Percentiles rank a stretch among this genome's conserved stretches.
Conservation (phyloP, 495 filamentous ascomycete species). For the Aspergillus affinis region DNA sequence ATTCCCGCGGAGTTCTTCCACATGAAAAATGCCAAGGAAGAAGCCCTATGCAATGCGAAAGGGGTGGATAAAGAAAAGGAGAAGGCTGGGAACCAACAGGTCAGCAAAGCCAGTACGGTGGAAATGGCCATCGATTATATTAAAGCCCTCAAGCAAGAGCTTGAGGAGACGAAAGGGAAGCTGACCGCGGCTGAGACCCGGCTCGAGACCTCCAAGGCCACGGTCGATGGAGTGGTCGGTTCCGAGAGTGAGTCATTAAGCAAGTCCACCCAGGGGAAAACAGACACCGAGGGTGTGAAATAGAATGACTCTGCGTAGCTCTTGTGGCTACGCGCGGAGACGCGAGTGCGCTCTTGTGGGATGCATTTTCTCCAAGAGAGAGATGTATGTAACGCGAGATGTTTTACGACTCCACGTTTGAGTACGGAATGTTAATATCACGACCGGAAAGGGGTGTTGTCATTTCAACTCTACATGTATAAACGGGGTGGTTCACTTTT, state of each 20-base stretch:
- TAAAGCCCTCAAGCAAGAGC: conserved; percentile 72
- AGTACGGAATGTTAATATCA: neutral
- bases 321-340: neutral
- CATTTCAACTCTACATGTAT: conserved; percentile 8
- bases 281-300: neutral
- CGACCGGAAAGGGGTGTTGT: neutral
- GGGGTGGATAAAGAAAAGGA: conserved; percentile 45
- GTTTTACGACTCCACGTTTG: conserved; percentile 12
- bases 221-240: neutral
- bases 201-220: conserved; percentile 29
- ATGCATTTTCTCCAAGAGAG: neutral
- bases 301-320: conserved; percentile 2
- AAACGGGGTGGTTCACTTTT: neutral
- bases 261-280: conserved; percentile 1
- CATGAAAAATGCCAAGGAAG: conserved; percentile 34
- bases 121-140: conserved; percentile 97
- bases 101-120: conserved; percentile 94
- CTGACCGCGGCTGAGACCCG: conserved; percentile 64
- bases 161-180: conserved; percentile 64
- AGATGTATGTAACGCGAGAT: conserved; percentile 14
- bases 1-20: conserved; percentile 59
- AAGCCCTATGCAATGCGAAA: conserved; percentile 31
- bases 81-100: conserved; percentile 54
- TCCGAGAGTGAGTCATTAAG: conserved; percentile 1
- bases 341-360: conserved; percentile 8